A percentile compares a stretch with the other conserved stretches of the same genome.
phyloP scores from a whole-genome alignment of 345 rosid species.

The Lepidium aucheri region DNA sequence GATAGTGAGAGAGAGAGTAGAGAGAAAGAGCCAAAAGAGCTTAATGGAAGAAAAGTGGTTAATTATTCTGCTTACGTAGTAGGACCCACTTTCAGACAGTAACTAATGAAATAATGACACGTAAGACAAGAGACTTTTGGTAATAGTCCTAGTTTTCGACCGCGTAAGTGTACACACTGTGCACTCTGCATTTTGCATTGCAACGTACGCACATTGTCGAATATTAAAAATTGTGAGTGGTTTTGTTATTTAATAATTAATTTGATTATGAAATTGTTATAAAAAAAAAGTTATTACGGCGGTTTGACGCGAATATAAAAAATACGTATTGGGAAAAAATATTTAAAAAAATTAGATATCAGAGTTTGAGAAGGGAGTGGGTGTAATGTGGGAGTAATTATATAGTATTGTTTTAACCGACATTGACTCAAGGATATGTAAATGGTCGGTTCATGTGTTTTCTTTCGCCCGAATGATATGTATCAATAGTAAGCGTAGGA shows the following conservation, averaged over 20 bases:
- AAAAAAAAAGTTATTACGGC: no score
- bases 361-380: no score
- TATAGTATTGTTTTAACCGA: no score
- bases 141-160: conserved; percentile 7
- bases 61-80: conserved; percentile 18
- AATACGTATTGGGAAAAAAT: no score
- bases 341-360: no score
- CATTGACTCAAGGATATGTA: no score
- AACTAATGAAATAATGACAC: conserved; percentile 1
- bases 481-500: no score
- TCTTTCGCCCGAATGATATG: no score
- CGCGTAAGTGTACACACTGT: conserved; percentile 1
- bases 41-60: conserved; percentile 9
- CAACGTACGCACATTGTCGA: background rate
- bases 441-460: no score
- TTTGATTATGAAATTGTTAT: no score
- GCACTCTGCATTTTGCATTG: background rate
- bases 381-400: no score
- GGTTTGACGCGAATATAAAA: no score
- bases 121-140: conserved; percentile 7
- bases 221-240: background rate
- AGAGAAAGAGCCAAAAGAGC: conserved; percentile 8
- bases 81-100: background rate
- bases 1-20: conserved; percentile 14
- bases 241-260: background rate